Evolutionary conservation across 2,329 filamentous ascomycete genomes (phyloP), one percentile per base, ranked within the genome.

Genomic region (Diaporthe caulivora): DNA sequence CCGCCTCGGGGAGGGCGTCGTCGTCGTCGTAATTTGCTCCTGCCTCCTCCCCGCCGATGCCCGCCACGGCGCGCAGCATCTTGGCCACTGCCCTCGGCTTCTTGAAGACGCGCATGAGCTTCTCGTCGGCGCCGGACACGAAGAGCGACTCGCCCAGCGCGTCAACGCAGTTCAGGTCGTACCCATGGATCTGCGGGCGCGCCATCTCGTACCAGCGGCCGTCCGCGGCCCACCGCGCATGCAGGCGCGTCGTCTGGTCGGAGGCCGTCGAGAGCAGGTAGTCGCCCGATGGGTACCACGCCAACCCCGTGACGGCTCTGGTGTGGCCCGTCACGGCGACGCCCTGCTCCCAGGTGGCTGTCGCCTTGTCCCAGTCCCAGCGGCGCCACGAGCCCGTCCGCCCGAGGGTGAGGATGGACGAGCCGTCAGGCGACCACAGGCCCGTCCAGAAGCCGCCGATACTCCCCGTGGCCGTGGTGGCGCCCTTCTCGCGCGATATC

Each of bases 401-500:
- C 1, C 96, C 95, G 24, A 99, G 89, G 75, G 94, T 95, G 6
- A 93, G 92, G 18, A 98, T 92, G 1, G 91, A 91, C 21, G 86
- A 85, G 11, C 94, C 94, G 76, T 92, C 87, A 3, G 95, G 94
- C 8, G 94, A 93, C 97, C 97, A 99, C 0, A 98, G 87, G 0
- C 95, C 96, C 17, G 94, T 95, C 96, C 97, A 99, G 82, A 98
- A 98, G 0, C 97, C 97, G 75, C 97, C 97, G 1, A 95, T 95
- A 81, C 95, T 98, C 60, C 97, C 97, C 0, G 97, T 99, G 0
- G 97, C 97, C 4, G 96, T 98, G 0, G 97, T 98, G 0, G 97
- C 97, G 11, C 97, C 97, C 81, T 99, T 98, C 79, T 97, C 94
- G 21, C 93, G 90, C 81, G 95, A 98, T 72, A 98, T 97, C 82